Conservation (phyloP, 306 rosid genomes). For the Arachis stenosperma region DNA sequence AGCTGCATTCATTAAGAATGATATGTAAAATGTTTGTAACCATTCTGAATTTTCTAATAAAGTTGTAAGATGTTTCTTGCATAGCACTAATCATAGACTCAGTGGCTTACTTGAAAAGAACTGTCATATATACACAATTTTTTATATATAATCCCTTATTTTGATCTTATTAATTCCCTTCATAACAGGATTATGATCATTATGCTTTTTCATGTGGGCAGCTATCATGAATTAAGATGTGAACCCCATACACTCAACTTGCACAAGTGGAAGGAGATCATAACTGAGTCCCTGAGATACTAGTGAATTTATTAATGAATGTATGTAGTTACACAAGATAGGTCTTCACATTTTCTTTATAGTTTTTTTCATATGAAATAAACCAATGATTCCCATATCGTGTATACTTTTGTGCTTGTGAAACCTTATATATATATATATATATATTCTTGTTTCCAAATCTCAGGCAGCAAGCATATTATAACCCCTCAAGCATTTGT, state of each 20-base stretch:
- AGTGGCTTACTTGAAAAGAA: too few species aligned
- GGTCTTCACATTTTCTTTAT: neutral
- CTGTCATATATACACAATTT: constrained; percentile 41
- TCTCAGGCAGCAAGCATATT: neutral
- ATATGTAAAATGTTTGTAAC: too few species aligned
- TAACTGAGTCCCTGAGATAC: too few species aligned
- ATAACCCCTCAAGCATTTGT: neutral
- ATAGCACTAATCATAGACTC: too few species aligned
- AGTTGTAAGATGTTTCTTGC: neutral
- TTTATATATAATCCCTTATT: constrained; percentile 46
- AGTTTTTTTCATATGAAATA: neutral
- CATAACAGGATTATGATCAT: constrained; percentile 55
- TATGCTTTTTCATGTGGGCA: constrained; percentile 41
- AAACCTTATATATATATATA: too few species aligned
- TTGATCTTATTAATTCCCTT: constrained; percentile 66
- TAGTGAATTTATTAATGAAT: too few species aligned
- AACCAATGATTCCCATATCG: neutral
- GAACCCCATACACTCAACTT: constrained; percentile 37
- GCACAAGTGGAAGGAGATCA: constrained; percentile 2
- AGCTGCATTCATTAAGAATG: too few species aligned
- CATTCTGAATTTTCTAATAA: too few species aligned
- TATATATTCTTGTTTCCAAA: neutral
- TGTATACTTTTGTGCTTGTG: too few species aligned
- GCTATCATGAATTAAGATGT: constrained; percentile 44
- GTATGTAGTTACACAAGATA: too few species aligned